Conservation (phyloP, 768 basidiomycete genomes). For the Antrodiella citrinella region DNA sequence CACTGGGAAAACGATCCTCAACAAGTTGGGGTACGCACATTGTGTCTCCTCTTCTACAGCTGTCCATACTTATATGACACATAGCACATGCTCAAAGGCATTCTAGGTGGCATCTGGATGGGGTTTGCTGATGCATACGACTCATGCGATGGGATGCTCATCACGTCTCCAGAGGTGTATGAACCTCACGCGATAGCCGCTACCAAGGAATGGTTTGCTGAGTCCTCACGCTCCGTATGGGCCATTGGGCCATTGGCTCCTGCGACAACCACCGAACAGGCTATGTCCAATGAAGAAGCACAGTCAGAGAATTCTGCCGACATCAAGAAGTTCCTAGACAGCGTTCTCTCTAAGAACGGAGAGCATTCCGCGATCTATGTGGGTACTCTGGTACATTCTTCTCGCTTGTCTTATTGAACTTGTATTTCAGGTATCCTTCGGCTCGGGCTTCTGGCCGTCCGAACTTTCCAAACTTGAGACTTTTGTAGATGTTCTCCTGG, state of each 20-base stretch:
- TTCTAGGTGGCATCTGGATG: background rate
- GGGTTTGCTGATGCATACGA: background rate
- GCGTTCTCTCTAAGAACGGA: constrained; percentile 9
- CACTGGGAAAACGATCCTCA: constrained; percentile 6
- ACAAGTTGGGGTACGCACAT: constrained; percentile 3
- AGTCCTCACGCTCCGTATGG: constrained; percentile 8
- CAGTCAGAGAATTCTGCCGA: constrained; percentile 7
- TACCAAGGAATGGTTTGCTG: constrained; percentile 9
- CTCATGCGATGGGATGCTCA: constrained; percentile 13
- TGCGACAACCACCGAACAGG: background rate
- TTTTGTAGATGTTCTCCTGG: constrained; percentile 17
- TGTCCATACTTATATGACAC: background rate
- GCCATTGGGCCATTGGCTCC: constrained; percentile 12
- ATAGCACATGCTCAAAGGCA: background rate
- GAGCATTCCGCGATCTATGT: constrained; percentile 16
- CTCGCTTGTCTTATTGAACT: background rate
- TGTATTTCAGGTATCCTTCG: constrained; percentile 15
- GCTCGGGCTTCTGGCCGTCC: constrained; percentile 17
- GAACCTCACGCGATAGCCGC: constrained; percentile 12
- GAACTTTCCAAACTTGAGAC: constrained; percentile 17
- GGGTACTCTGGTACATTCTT: background rate
- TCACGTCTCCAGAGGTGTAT: constrained; percentile 8
- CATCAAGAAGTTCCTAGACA: constrained; percentile 12
- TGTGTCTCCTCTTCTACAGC: background rate
- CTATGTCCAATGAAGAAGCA: constrained; percentile 3